A percentile compares a stretch with the other conserved stretches of the same genome.
Evolutionary conservation across 192 early-diverging fungal species (phyloP).

Genomic region (Gamsiella multidivaricata): DNA sequence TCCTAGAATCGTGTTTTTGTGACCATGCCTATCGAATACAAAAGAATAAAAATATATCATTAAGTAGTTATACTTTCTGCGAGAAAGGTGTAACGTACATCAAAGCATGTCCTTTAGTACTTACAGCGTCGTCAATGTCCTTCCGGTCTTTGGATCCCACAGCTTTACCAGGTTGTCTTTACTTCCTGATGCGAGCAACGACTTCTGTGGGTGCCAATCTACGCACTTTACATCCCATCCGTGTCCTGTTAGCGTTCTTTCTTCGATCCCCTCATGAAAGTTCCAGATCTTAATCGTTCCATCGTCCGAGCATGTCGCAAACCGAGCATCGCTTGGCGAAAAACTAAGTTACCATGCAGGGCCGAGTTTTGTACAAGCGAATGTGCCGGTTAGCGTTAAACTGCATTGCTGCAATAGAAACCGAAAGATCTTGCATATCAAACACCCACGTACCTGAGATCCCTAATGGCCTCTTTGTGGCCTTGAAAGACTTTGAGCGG

Average conservation of each 20-base stretch:
- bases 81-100: neutral
- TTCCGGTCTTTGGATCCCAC: constrained; percentile 96
- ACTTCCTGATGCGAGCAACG: constrained; percentile 91
- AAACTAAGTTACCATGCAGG: constrained; percentile 77
- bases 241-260: constrained; percentile 84
- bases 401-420: neutral
- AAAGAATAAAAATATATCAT: neutral
- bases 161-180: constrained; percentile 96
- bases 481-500: constrained; percentile 89
- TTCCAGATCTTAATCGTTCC: constrained; percentile 96
- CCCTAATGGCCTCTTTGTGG: constrained; percentile 92
- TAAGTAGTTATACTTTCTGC: neutral
- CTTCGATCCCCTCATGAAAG: constrained; percentile 87
- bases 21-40: constrained; percentile 73
- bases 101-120: neutral
- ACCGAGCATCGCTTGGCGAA: constrained; percentile 91
- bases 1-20: constrained; percentile 92
- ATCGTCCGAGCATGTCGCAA: constrained; percentile 96
- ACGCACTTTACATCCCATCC: constrained; percentile 97
- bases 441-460: constrained; percentile 67
- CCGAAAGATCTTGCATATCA: neutral
- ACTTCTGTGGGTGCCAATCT: constrained; percentile 97
- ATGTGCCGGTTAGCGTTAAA: neutral
- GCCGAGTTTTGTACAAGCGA: no score
- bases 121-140: constrained; percentile 86